These are phyloP conservation scores for Bolboschoenoplectus hybrid DNA, from an alignment of 202 grass and related monocot genomes.

Conservation along the genomic window DNA sequence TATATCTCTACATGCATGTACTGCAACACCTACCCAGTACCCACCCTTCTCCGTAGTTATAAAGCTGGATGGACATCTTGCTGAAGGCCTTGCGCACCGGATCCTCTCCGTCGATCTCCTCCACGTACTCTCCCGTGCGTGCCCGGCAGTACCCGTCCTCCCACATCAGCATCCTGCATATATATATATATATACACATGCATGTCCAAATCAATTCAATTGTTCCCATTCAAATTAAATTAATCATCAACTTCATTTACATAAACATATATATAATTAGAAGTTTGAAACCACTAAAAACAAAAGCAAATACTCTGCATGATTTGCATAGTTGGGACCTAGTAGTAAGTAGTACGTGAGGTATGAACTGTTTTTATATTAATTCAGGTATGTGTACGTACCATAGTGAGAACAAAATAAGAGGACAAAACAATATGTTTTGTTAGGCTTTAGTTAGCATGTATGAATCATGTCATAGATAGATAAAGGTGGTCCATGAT, in stretches of 20 bases:
- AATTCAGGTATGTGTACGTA: constrained; percentile 21
- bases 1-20: not conserved
- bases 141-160: constrained; percentile 96
- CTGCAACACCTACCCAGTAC: constrained; percentile 93
- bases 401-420: not conserved
- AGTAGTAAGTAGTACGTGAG: not conserved
- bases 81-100: constrained; percentile 90
- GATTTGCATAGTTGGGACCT: not conserved
- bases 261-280: not conserved
- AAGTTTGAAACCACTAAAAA: not conserved
- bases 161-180: constrained; percentile 98
- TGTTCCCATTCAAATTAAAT: not conserved
- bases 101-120: constrained; percentile 86
- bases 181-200: not conserved
- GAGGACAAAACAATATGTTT: not conserved
- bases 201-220: not conserved
- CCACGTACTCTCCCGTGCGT: constrained; percentile 67
- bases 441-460: not conserved
- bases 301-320: not conserved
- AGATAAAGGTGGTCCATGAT: constrained; percentile 11
- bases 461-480: not conserved
- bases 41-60: constrained; percentile 99
- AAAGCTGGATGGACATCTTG: constrained; percentile 99
- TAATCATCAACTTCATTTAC: not conserved
- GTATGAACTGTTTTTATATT: not conserved